Base-by-base conservation (phyloP, 2,329 filamentous ascomycete genomes). In the Colletotrichum lentis region DNA sequence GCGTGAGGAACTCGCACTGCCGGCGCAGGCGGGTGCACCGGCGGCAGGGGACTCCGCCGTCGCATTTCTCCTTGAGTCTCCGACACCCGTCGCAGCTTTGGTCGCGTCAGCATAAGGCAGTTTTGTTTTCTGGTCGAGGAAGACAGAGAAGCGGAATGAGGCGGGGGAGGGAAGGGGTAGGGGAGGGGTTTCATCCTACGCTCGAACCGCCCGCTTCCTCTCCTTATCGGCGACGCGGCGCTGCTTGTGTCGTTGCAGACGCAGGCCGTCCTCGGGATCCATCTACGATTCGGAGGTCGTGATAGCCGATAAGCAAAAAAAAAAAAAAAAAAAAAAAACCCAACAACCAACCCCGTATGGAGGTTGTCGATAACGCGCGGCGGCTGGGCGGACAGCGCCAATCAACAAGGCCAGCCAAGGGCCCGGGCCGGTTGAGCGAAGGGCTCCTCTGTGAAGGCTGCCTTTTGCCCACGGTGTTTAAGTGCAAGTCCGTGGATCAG, bases 61-160 rank as follows among this genome's bases (percentile, higher is more conserved):
- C 84, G 72, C 84, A 86, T 75, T 86, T 85, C 74, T 86, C 84
- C 73, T 86, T 86, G 65, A 84, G 80, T 69, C 83, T 80, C 67
- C 84, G 83, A 74, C 84, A 86, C 60, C 82, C 82, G 73, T 85
- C 83, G 72, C 84, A 86, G 67, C 84, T 86, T 86, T 77, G 75
- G 67, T 57, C 56, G 61, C 31, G 62, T 70, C 39, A 70, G 68
- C 60, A 69, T 71, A 39, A 64, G 61, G 39, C 5, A n/a, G 41
- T 24, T 44, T 20, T 41, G 27, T 37, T 35, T 24, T 39, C 27
- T 41, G 27, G 43, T 35, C 22, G 24, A 53, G 10, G 20, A 16
- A 14, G 7, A 6, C n/a, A 20, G 5, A 16, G 6, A 35, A 35
- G 31, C 31, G 31, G 31, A 44, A 39, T 27, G 31, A 37, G 43